A percentile compares a stretch with the other conserved stretches of the same genome.
These are phyloP conservation scores for Tylopilus microsporus DNA, from an alignment of 1,284 basidiomycete genomes.

Conservation along the genomic window DNA sequence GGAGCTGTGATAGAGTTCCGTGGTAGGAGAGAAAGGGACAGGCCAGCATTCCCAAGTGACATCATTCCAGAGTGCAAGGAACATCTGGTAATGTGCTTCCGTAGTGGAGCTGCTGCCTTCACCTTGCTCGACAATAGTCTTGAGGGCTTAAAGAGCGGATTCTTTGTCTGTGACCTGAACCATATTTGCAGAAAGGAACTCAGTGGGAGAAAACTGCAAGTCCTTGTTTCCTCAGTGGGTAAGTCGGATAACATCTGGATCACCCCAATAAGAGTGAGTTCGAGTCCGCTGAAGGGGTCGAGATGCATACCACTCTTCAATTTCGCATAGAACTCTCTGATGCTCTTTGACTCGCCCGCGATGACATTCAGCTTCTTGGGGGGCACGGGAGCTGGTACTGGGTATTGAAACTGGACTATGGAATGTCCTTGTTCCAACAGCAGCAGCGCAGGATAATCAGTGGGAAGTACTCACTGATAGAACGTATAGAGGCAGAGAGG, in stretches of 20 bases:
- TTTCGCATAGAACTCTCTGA: not conserved
- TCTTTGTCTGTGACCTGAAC: not conserved
- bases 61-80: not conserved
- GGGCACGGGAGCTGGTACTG: not conserved
- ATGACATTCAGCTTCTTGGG: not conserved
- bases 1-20: too few relatives aligned
- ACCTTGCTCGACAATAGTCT: not conserved
- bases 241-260: not conserved
- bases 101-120: not conserved
- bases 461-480: too few relatives aligned
- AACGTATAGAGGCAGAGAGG: too few relatives aligned
- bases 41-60: not conserved
- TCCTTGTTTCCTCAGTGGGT: not conserved
- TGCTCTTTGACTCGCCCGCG: not conserved
- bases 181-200: not conserved
- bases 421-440: too few relatives aligned
- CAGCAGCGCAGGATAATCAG: too few relatives aligned
- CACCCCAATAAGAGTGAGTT: not conserved
- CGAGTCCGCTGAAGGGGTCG: not conserved
- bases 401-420: too few relatives aligned
- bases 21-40: not conserved
- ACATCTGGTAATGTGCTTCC: not conserved
- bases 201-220: not conserved
- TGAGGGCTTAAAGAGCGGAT: not conserved
- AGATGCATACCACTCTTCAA: not conserved